Conservation (phyloP, 2,329 filamentous ascomycete genomes). For the Ascochyta koolunga region DNA sequence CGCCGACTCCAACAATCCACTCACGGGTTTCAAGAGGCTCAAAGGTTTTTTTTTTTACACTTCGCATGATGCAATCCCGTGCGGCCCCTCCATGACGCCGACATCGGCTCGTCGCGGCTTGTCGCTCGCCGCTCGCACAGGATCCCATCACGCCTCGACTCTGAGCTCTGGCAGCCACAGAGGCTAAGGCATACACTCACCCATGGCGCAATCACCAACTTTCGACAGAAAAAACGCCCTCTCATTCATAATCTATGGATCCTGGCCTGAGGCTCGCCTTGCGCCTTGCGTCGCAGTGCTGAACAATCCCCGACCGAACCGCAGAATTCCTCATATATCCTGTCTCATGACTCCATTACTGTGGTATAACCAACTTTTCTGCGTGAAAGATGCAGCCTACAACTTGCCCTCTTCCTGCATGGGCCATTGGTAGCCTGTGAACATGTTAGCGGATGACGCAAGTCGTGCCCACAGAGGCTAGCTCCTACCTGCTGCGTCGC, state of each 20-base stretch:
- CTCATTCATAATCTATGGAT: conserved; percentile 22
- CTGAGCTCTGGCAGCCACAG: background rate
- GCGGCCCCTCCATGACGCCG: conserved; percentile 22
- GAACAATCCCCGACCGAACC: conserved; percentile 13
- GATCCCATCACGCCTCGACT: background rate
- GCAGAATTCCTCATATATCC: conserved; percentile 17
- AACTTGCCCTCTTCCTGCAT: conserved; percentile 46
- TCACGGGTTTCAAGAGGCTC: conserved; percentile 13
- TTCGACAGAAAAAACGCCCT: conserved; percentile 16
- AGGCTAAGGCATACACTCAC: too few species aligned
- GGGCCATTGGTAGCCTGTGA: conserved; percentile 49
- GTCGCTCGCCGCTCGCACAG: conserved; percentile 7
- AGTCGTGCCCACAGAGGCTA: conserved; percentile 10
- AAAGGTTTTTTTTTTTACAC: conserved; percentile 42
- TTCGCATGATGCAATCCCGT: conserved; percentile 44
- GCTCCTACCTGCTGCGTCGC: conserved; percentile 77
- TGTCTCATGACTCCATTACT: conserved; percentile 22
- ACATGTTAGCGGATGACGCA: conserved; percentile 22
- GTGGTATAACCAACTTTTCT: conserved; percentile 23
- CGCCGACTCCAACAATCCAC: conserved; percentile 15
- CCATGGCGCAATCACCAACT: conserved; percentile 8
- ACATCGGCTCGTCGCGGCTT: conserved; percentile 9
- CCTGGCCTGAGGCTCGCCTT: conserved; percentile 13
- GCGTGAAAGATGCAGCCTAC: conserved; percentile 24
- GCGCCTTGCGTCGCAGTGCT: conserved; percentile 7